phyloP scores from a whole-genome alignment of 2,329 filamentous ascomycete genomes.

The Grosmannia clavigera region DNA sequence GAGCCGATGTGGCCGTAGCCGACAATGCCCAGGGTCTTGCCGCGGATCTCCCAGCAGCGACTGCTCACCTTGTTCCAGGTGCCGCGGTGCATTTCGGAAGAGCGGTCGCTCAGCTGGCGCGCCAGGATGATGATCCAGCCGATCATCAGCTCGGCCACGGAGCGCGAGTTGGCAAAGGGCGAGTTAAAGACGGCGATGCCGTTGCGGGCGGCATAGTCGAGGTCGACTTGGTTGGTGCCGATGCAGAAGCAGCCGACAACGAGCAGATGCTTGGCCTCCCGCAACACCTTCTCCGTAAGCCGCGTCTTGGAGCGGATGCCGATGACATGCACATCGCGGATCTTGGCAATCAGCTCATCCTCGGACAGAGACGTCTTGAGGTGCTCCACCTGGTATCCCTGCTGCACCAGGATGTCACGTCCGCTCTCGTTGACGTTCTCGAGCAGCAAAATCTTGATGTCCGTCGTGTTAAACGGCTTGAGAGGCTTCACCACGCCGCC shows the following conservation, averaged over 20 bases:
- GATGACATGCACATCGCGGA: slow-evolving; percentile 89
- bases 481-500: slow-evolving; percentile 51
- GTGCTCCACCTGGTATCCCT: slow-evolving; percentile 93
- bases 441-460: slow-evolving; percentile 89
- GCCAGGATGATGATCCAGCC: slow-evolving; percentile 85
- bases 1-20: slow-evolving; percentile 97
- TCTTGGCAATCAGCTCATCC: slow-evolving; percentile 92
- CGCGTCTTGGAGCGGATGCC: slow-evolving; percentile 98
- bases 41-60: slow-evolving; percentile 95
- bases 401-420: slow-evolving; percentile 63
- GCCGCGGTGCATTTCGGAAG: slow-evolving; percentile 84
- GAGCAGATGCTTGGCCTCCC: slow-evolving; percentile 84
- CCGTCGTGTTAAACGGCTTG: slow-evolving; percentile 90
- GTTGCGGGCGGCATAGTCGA: slow-evolving; percentile 67
- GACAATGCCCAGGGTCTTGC: slow-evolving; percentile 92
- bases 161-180: slow-evolving; percentile 94
- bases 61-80: slow-evolving; percentile 97
- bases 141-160: slow-evolving; percentile 92
- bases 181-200: slow-evolving; percentile 99
- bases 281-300: slow-evolving; percentile 72
- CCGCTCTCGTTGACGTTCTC: slow-evolving; percentile 95
- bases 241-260: slow-evolving; percentile 99
- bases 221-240: slow-evolving; percentile 89
- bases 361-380: slow-evolving; percentile 83
- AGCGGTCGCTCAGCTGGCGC: slow-evolving; percentile 85